Conservation (phyloP, 2,329 filamentous ascomycete species). For the Cercospora sesami region DNA sequence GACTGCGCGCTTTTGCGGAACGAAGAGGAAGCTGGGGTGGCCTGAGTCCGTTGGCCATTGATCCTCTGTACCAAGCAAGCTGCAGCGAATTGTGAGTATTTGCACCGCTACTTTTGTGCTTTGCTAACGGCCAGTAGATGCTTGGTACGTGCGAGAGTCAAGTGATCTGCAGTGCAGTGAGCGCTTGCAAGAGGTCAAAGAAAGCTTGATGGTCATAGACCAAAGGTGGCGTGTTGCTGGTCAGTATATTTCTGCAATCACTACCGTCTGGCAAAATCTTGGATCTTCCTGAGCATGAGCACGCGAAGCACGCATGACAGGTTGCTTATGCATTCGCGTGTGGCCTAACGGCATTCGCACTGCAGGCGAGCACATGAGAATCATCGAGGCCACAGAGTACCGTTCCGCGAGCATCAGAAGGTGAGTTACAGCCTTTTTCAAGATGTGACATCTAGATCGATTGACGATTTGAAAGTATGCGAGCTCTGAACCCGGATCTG, state of each 20-base stretch:
- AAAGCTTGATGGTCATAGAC: background rate
- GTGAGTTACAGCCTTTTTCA: background rate
- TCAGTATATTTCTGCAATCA: background rate
- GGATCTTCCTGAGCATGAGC: conserved; percentile 6
- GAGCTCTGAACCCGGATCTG: background rate
- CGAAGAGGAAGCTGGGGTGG: background rate
- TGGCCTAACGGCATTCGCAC: background rate
- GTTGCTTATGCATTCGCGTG: no score
- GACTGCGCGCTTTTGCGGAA: background rate
- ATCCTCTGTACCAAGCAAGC: conserved; percentile 41
- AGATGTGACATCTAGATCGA: conserved; percentile 21
- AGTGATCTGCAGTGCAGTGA: background rate
- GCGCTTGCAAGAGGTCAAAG: background rate
- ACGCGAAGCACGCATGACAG: no score
- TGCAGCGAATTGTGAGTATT: conserved; percentile 35
- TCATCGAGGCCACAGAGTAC: background rate
- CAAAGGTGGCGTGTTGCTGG: background rate
- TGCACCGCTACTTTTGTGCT: background rate
- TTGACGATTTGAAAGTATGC: conserved; percentile 18
- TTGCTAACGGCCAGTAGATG: background rate
- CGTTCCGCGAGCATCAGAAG: background rate
- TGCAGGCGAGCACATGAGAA: background rate
- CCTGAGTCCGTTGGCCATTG: conserved; percentile 9
- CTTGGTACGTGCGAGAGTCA: background rate
- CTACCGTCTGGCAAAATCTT: background rate